phyloP scores from a whole-genome alignment of 164 flowering plant species.

The Saururus chinensis region DNA sequence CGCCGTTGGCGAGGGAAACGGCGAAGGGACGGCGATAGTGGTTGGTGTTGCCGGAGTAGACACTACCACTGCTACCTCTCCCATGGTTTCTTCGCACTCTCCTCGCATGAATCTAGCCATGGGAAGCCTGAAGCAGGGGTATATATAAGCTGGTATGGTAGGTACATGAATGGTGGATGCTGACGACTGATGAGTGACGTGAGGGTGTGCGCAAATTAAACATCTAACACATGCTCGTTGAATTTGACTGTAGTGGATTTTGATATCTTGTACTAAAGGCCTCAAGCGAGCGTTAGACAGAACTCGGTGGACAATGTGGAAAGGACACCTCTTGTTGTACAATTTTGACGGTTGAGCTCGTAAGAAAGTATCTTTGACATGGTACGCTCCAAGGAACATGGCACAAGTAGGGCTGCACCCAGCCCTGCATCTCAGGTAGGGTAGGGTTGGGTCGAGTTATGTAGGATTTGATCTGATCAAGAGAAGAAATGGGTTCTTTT shows the following conservation, averaged over 20 bases:
- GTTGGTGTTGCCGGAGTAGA: neutral
- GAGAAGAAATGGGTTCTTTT: too few species aligned
- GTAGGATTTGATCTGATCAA: too few species aligned
- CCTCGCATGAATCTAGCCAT: neutral
- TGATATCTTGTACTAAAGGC: constrained; percentile 12
- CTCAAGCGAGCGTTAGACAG: too few species aligned
- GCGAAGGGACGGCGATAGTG: neutral
- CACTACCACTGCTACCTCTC: neutral
- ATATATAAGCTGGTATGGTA: neutral
- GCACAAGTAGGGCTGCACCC: too few species aligned
- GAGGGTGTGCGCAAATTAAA: too few species aligned
- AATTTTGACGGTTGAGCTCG: too few species aligned
- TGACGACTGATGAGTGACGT: neutral
- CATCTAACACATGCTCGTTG: constrained; percentile 3
- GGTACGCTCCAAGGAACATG: too few species aligned
- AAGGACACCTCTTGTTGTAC: too few species aligned
- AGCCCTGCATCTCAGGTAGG: too few species aligned
- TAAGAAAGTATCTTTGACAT: too few species aligned
- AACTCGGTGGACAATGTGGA: too few species aligned
- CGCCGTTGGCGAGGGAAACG: constrained; percentile 3
- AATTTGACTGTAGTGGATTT: constrained; percentile 5
- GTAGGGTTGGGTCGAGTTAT: too few species aligned
- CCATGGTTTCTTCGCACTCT: neutral
- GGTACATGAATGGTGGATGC: neutral
- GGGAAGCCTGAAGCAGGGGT: neutral